Evolutionary conservation across 768 basidiomycete genomes (phyloP), one percentile per base, ranked within the genome.

Genomic region (Tremella fuciformis): DNA sequence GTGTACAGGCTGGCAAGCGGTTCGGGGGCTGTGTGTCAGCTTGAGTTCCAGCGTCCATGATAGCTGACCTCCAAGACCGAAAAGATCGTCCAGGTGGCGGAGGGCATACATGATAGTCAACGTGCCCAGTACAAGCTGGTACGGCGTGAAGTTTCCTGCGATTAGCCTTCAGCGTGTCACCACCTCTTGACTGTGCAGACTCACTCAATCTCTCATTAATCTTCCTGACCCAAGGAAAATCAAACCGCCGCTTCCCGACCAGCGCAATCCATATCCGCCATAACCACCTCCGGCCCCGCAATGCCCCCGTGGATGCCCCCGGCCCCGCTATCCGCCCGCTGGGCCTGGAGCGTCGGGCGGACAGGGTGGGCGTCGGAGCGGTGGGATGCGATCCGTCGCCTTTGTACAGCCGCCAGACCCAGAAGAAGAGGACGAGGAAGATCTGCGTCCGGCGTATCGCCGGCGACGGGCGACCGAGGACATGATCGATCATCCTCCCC

Each of bases 401-500:
- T 8, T 82, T 80, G 16, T 83, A 70, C 56, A 98, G 85, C 21
- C 88, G 80, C 84, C 86, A 91, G 55, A 88, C 67, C 92, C 93
- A 97, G 79, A 97, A 96, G 76, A 89, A 69, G 62, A 96, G 83
- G 66, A 96, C 89, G 49, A 96, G 81, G 70, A 93, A 86, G 53
- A 96, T 90, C 86, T 98, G 91, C 1, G 86, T 78, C 41, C 92
- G 84, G 76, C 90, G 92, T 87, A 91, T 92, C n/a, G 86, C 84
- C 11, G 88, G 85, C 73, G 81, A 91, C 1, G 93, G 93, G 21
- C 87, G 84, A 50, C 93, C 93, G 3, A 90, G 78, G 39, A 97
- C 77, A 74, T 96, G 91, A 81, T 97, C 93, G 73, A 97, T 89
- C 93, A 98, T 98, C 37, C n/a, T 52, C 22, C 8, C 16, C n/a